Conservation (phyloP, 805 yeast genomes). For the Saccharomycopsis sp. region DNA sequence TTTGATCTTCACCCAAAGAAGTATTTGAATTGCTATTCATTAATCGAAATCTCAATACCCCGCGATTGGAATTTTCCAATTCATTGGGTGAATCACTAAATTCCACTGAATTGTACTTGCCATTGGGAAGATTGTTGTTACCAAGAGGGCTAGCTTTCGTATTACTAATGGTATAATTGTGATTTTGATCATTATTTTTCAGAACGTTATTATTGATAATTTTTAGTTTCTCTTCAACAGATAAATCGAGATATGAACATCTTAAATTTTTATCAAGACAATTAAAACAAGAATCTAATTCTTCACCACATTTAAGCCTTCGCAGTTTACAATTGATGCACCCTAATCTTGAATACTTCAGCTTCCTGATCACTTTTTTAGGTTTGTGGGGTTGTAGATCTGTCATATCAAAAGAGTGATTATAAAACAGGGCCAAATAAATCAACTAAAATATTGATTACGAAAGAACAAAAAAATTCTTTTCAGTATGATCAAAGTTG, state of each 20-base stretch:
- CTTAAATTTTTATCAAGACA: constrained; percentile 16
- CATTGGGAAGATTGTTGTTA: too few species aligned
- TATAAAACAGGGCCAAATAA: too few species aligned
- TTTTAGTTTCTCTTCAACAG: constrained; percentile 7
- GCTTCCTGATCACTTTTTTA: constrained; percentile 11
- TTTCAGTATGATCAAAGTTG: too few species aligned
- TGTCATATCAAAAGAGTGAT: not conserved
- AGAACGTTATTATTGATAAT: not conserved
- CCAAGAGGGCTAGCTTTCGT: too few species aligned
- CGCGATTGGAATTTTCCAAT: not conserved
- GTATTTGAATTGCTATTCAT: not conserved
- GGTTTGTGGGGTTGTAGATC: not conserved
- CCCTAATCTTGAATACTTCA: constrained; percentile 14
- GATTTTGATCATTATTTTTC: not conserved
- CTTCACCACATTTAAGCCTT: constrained; percentile 21
- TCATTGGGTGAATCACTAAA: not conserved
- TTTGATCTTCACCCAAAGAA: too few species aligned
- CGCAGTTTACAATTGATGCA: constrained; percentile 19
- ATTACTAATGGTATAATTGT: too few species aligned
- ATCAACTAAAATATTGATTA: too few species aligned
- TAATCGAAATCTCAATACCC: constrained; percentile 4
- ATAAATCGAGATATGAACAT: constrained; percentile 16
- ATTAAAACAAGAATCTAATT: constrained; percentile 19
- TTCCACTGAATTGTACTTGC: not conserved
- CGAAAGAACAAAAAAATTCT: too few species aligned